Conservation (phyloP, 257 asterid genomes). For the Solanum appendiculatum region DNA sequence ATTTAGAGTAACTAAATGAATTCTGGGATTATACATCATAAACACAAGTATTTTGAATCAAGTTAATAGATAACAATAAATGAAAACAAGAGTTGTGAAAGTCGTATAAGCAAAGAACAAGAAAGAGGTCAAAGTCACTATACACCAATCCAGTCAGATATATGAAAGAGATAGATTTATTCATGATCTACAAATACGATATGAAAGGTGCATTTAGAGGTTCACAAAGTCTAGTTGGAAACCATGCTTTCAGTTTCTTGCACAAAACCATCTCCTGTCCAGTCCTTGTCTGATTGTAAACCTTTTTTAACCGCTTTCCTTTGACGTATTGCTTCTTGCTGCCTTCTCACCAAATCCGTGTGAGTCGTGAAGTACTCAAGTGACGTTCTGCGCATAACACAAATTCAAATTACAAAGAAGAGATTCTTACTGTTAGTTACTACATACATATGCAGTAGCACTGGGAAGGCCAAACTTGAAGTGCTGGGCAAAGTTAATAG, state of each 20-base stretch:
- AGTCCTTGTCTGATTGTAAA: slow-evolving; percentile 75
- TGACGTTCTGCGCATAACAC: slow-evolving; percentile 34
- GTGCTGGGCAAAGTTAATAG: not conserved
- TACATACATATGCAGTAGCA: not conserved
- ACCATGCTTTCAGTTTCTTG: slow-evolving; percentile 92
- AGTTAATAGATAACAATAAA: not conserved
- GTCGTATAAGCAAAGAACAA: not conserved
- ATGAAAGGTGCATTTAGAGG: not conserved
- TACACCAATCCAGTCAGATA: not conserved
- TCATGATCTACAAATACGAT: not conserved
- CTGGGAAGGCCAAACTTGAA: not conserved
- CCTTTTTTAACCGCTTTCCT: slow-evolving; percentile 81
- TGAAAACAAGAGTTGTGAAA: not conserved
- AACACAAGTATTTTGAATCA: not conserved
- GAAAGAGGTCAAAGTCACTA: not conserved
- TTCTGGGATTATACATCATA: not conserved
- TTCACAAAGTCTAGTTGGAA: not conserved
- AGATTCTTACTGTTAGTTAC: not conserved
- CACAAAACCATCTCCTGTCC: slow-evolving; percentile 98
- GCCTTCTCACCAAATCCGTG: slow-evolving; percentile 65
- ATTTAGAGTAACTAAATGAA: not conserved
- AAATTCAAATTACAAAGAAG: not conserved
- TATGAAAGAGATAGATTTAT: not conserved
- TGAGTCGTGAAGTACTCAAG: slow-evolving; percentile 83
- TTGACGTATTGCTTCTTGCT: slow-evolving; percentile 68